These are phyloP conservation scores for Clonostachys chloroleuca DNA, from an alignment of 2,329 filamentous ascomycete genomes.

Conservation along the genomic window DNA sequence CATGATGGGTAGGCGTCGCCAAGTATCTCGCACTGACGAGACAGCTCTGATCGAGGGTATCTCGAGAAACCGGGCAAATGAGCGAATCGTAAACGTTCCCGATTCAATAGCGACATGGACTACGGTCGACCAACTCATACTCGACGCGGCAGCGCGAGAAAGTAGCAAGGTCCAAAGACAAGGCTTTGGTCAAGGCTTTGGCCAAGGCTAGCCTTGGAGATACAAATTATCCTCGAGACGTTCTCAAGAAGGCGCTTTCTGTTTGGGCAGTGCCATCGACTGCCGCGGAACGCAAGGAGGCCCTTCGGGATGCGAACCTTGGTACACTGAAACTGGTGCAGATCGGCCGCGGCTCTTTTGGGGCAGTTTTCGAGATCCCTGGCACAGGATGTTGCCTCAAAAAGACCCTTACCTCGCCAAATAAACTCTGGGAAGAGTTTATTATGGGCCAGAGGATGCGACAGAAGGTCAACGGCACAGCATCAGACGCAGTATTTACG, in stretches of 20 bases:
- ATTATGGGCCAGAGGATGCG: not conserved
- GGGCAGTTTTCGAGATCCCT: constrained; percentile 1
- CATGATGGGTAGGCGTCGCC: too few species aligned
- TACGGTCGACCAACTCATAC: too few species aligned
- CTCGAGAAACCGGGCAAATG: too few species aligned
- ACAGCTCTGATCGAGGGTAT: too few species aligned
- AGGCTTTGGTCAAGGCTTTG: too few species aligned
- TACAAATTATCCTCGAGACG: not conserved
- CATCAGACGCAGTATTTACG: not conserved
- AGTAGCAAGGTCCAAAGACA: too few species aligned
- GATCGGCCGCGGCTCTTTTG: constrained; percentile 1
- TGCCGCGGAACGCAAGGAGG: constrained; percentile 1
- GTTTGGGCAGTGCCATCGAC: constrained; percentile 1
- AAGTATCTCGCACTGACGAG: too few species aligned
- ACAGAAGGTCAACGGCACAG: not conserved
- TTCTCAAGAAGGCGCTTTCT: not conserved
- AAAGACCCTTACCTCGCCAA: not conserved
- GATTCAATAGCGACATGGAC: too few species aligned
- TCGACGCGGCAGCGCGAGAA: too few species aligned
- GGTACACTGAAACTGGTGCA: not conserved
- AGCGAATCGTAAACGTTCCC: too few species aligned
- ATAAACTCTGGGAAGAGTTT: not conserved
- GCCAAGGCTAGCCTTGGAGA: not conserved
- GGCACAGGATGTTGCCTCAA: constrained; percentile 3
- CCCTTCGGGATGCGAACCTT: not conserved